Conservation (phyloP, 805 yeast species). For the Ogataea nonfermentans region DNA sequence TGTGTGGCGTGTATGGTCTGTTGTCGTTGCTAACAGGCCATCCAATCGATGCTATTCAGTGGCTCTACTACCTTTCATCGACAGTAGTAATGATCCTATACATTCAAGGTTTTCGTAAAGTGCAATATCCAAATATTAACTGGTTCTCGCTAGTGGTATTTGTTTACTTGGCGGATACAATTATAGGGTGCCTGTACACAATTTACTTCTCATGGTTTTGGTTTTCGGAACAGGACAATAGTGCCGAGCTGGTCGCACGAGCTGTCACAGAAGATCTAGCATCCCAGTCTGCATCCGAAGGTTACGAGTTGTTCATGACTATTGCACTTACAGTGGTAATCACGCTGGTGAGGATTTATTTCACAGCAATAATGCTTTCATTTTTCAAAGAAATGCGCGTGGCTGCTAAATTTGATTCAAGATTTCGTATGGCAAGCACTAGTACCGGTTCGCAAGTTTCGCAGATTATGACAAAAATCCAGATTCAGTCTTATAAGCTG, state of each 20-base stretch:
- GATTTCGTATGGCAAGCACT: slow-evolving; percentile 23
- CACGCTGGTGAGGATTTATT: slow-evolving; percentile 53
- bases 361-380: slow-evolving; percentile 55
- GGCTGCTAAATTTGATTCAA: slow-evolving; percentile 38
- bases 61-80: slow-evolving; percentile 73
- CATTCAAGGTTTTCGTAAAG: slow-evolving; percentile 51
- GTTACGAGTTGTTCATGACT: slow-evolving; percentile 57
- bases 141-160: slow-evolving; percentile 62
- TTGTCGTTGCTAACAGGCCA: slow-evolving; percentile 87
- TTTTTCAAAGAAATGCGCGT: slow-evolving; percentile 57
- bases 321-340: slow-evolving; percentile 48
- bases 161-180: slow-evolving; percentile 64
- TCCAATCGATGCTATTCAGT: slow-evolving; percentile 76
- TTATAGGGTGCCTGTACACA: slow-evolving; percentile 66
- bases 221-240: slow-evolving; percentile 43
- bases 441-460: slow-evolving; percentile 10
- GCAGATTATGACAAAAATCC: slow-evolving; percentile 8
- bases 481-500: slow-evolving; percentile 21
- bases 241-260: slow-evolving; percentile 4
- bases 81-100: slow-evolving; percentile 62
- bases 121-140: slow-evolving; percentile 56
- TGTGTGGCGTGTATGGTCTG: slow-evolving; percentile 85
- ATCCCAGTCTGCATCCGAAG: slow-evolving; percentile 63
- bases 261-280: slow-evolving; percentile 21
- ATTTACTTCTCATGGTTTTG: slow-evolving; percentile 71